Evolutionary conservation across 2,329 filamentous ascomycete species (phyloP).

Genomic region (Acephala macrosclerotiorum): DNA sequence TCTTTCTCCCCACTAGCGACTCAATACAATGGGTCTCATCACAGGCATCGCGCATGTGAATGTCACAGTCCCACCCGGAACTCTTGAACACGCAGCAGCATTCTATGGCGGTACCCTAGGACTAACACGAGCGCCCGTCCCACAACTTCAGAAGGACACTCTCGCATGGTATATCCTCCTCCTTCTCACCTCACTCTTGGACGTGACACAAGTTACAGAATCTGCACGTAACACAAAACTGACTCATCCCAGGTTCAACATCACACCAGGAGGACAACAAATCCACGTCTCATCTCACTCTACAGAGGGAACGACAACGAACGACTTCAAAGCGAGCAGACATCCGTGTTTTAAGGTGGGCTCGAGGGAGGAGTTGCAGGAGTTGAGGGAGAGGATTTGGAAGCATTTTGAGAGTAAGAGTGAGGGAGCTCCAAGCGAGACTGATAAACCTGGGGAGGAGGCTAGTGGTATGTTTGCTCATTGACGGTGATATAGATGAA

Average conservation of each 20-base stretch:
- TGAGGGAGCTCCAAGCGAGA: constrained; percentile 57
- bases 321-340: constrained; percentile 52
- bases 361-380: constrained; percentile 54
- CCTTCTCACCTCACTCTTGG: neutral
- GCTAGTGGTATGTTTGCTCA: constrained; percentile 46
- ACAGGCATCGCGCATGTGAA: constrained; percentile 64
- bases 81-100: constrained; percentile 56
- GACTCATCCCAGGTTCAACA: constrained; percentile 55
- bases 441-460: constrained; percentile 60
- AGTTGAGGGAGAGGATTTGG: constrained; percentile 57
- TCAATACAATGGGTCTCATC: constrained; percentile 45
- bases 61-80: constrained; percentile 61
- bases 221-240: neutral
- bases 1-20: neutral
- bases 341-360: constrained; percentile 67
- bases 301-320: constrained; percentile 32
- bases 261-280: constrained; percentile 60
- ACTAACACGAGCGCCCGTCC: constrained; percentile 59
- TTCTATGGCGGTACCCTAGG: constrained; percentile 66
- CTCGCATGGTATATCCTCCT: constrained; percentile 58
- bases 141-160: constrained; percentile 55
- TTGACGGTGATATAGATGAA: neutral
- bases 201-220: neutral
- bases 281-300: constrained; percentile 60
- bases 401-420: constrained; percentile 58